These are phyloP conservation scores for Phaseolus lunatus DNA, from an alignment of 306 rosid species.

Conservation along the genomic window DNA sequence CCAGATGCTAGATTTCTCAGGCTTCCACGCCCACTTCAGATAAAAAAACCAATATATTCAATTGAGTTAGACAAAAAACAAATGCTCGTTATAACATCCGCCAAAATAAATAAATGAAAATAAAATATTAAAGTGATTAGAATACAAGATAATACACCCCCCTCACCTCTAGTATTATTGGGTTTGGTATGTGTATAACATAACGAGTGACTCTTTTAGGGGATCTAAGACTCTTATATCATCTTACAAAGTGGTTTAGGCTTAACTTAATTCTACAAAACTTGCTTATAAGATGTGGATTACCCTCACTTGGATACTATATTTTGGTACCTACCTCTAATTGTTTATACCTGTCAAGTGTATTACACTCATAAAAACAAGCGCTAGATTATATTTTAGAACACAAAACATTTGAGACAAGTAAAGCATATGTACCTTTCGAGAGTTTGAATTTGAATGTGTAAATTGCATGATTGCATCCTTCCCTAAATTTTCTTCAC, in stretches of 20 bases:
- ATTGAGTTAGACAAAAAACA: conserved; percentile 31
- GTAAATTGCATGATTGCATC: conserved; percentile 74
- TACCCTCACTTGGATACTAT: no score
- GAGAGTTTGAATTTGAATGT: conserved; percentile 68
- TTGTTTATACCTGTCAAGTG: background rate
- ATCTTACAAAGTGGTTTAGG: no score
- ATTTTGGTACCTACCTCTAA: no score
- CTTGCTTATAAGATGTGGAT: no score
- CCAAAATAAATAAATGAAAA: no score
- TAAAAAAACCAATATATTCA: conserved; percentile 29
- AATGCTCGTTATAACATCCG: background rate
- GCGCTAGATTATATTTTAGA: conserved; percentile 14
- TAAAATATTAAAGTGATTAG: no score
- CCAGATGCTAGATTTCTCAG: conserved; percentile 65
- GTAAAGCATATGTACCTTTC: conserved; percentile 62
- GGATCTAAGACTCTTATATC: no score
- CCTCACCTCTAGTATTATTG: no score
- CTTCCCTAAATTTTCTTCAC: conserved; percentile 81
- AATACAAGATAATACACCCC: no score
- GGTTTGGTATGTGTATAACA: no score
- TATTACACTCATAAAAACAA: background rate
- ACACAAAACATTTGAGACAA: conserved; percentile 25
- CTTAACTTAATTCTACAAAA: no score
- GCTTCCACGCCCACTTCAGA: conserved; percentile 70
- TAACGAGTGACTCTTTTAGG: no score